Base-by-base conservation (phyloP, 2,329 filamentous ascomycete genomes). In the Aspergillus udagawae region DNA sequence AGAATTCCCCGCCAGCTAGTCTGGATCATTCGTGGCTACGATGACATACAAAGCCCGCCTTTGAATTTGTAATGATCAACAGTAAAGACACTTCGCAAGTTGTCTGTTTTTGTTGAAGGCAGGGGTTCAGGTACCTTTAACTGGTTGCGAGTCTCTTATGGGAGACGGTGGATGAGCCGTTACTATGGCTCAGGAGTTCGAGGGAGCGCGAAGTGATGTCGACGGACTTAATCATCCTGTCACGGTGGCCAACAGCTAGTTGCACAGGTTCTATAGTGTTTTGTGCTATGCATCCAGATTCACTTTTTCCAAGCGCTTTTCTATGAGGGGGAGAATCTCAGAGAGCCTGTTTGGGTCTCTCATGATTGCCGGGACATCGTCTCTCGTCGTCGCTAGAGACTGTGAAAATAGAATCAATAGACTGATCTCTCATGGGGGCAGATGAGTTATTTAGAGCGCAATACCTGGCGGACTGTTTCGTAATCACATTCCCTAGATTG, bases 401-500 rank as follows among this genome's bases (percentile, higher is more conserved):
- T 81, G 58, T 57, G 58, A 51, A 48, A 14, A 14, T n/a, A 32
- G 42, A 29, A 49, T 61, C 29, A 63, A 47, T 14, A 23, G 21
- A 6, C 44, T 25, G 44, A 21, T 47, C 23, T 27, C 12, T 14
- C 20, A 27, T 14, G 44, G 25, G 21, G 21, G 14, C 14, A 17
- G 23, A 14, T 7, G 12, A 6, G 21, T 20, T 6, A 14, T 27
- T 35, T 23, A 4, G 23, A 23, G n/a, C 17, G 27, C 41, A 53
- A 20, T 73, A 90, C 89, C 79, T 82, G 80, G 71, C 88, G 88
- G 10, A 96, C 86, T 35, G 86, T 85, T 28, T 88, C 87, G 72
- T 95, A 97, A 53, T 78, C 82, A 52, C 88, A 88, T 78, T 99
- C 93, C 71, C 89, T 88, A n/a, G 88, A 87, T 21, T 90, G 90